phyloP scores from a whole-genome alignment of 192 early-diverging fungal species.

The Entomortierella chlamydospora region DNA sequence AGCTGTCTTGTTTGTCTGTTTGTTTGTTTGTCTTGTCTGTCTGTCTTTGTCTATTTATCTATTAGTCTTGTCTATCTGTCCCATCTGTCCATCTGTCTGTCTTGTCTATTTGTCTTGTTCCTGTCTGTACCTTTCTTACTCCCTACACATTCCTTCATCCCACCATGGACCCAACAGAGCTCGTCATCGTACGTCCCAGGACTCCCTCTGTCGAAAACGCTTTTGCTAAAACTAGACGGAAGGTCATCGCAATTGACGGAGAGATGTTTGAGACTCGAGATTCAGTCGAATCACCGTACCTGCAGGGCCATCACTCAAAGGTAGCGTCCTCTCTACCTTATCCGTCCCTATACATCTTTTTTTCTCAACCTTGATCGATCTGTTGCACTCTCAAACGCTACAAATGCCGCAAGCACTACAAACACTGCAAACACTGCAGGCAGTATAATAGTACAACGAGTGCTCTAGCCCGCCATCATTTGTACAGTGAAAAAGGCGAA shows the following conservation, averaged over 20 bases:
- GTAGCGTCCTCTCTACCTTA: not conserved
- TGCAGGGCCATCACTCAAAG: not conserved
- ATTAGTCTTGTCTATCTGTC: too few species aligned
- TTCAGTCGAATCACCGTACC: conserved; percentile 44
- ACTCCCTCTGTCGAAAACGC: conserved; percentile 30
- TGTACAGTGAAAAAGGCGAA: not conserved
- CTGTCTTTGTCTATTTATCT: too few species aligned
- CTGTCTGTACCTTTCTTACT: too few species aligned
- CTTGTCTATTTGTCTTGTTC: too few species aligned
- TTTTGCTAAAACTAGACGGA: conserved; percentile 17
- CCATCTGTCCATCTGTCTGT: too few species aligned
- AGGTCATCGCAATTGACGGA: conserved; percentile 45
- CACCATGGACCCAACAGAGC: too few species aligned
- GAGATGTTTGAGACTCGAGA: conserved; percentile 53
- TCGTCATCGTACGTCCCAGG: conserved; percentile 12
- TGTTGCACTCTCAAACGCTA: not conserved
- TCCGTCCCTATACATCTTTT: not conserved
- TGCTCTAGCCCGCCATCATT: too few species aligned
- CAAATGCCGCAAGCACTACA: too few species aligned
- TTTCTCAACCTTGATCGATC: not conserved
- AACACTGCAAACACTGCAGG: too few species aligned
- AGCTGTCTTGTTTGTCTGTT: too few species aligned
- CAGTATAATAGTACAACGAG: not conserved
- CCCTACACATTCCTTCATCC: too few species aligned
- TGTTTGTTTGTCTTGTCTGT: too few species aligned